Base-by-base conservation (phyloP, 495 filamentous ascomycete species). In the Podospora conica region DNA sequence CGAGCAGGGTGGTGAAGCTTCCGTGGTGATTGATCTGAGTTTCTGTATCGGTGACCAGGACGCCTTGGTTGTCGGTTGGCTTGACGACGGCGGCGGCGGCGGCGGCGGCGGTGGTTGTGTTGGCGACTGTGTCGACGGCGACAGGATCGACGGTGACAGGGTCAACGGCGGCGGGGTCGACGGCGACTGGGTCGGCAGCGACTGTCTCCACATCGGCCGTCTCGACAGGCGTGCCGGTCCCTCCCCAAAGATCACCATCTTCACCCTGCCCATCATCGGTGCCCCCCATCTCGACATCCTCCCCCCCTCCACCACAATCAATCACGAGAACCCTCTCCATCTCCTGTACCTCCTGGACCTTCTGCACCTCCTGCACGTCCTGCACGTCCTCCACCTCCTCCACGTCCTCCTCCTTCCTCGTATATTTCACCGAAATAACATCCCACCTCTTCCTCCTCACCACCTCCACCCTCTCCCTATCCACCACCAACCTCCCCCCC, bases 391-490 rank as follows among this genome's bases (percentile, higher is more conserved):
- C 22, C 10, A 3, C 27, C 25, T 54, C 20, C 11, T 56, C 23
- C 62, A n/a, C n/a, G n/a, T 63, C 40, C 15, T 8, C 21, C 1
- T 62, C 28, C 9, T 12, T 60, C 1, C 20, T 58, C 9, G 31
- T 59, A 33, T 55, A 62, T 20, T 33, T 53, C 9, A 56, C 24
- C 10, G 68, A 62, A 62, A 66, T 66, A 29, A 74, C 70, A 58
- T 65, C 68, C 48, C 27, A 74, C 62, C 48, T 60, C 66, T 27
- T 61, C 31, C 68, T 48, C 28, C 3, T 15, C 48, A 70, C 68
- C 3, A 68, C n/a, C 54, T 23, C 33, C 48, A 24, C 31, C 6
- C 29, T 21, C 20, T 10, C 25, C 58, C 22, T 23, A 12, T 70
- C 68, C 9, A 74, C 25, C 58, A 33, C 9, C n/a, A 28, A 3